Percentiles rank a stretch among this genome's conserved stretches.
phyloP scores from a whole-genome alignment of 495 filamentous ascomycete genomes.

The Tuber melanosporum region DNA sequence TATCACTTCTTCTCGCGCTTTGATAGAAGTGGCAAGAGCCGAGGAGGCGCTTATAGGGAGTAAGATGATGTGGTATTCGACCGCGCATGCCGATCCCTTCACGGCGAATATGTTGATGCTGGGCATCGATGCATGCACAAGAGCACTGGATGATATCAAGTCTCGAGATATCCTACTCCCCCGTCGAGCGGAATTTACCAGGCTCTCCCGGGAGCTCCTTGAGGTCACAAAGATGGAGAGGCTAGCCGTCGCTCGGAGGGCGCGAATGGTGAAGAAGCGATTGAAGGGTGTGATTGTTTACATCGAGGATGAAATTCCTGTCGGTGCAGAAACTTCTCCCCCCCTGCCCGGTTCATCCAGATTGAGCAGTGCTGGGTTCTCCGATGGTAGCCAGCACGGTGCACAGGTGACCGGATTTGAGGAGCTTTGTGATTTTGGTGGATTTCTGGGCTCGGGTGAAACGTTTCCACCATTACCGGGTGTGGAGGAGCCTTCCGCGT shows the following conservation, averaged over 20 bases:
- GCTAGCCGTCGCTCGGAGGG: background rate
- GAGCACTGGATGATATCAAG: background rate
- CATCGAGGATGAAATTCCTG: background rate
- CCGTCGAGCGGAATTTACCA: background rate
- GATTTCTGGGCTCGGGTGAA: background rate
- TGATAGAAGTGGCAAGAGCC: background rate
- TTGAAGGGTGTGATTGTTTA: background rate
- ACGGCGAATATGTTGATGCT: background rate
- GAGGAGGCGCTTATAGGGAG: background rate
- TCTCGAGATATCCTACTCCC: background rate
- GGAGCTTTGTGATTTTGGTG: background rate
- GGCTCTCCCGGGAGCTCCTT: background rate
- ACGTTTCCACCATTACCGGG: background rate
- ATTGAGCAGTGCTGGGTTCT: background rate
- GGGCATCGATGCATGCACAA: background rate
- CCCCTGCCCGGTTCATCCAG: background rate
- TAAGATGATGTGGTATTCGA: slow-evolving; percentile 2
- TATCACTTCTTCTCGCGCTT: background rate
- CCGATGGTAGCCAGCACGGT: background rate
- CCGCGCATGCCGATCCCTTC: background rate
- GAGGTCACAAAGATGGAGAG: slow-evolving; percentile 2
- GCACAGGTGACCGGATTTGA: background rate
- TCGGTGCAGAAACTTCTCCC: background rate
- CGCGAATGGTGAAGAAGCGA: background rate
- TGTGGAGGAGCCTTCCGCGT: background rate